Evolutionary conservation across 129 eudicot species (phyloP).

Genomic region (Arctium minus): DNA sequence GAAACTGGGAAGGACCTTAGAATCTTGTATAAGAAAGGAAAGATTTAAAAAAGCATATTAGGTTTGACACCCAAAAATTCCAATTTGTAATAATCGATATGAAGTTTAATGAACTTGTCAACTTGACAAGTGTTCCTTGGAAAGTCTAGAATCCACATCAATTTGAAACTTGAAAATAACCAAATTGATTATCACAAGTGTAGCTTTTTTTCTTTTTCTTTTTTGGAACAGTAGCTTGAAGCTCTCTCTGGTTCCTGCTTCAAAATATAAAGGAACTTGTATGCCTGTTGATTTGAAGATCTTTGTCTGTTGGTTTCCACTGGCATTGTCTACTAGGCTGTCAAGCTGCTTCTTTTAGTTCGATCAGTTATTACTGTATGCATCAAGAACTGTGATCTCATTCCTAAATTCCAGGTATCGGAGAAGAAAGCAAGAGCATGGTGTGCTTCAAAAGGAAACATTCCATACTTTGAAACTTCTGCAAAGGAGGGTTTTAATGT

Average conservation of each 20-base stretch:
- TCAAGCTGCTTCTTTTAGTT: neutral
- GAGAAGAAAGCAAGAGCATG: conserved; percentile 58
- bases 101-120: neutral
- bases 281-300: neutral
- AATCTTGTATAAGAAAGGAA: neutral
- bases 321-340: neutral
- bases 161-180: neutral
- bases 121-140: neutral
- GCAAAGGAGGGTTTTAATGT: conserved; percentile 47
- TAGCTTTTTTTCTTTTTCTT: neutral
- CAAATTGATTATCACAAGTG: neutral
- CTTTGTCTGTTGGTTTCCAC: neutral
- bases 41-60: neutral
- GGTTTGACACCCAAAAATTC: neutral
- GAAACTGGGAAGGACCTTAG: neutral
- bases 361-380: neutral
- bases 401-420: conserved; percentile 32
- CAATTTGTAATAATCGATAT: neutral
- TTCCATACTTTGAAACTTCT: conserved; percentile 48
- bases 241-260: neutral
- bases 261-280: neutral
- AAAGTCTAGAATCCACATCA: neutral
- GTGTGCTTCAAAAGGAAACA: conserved; percentile 49
- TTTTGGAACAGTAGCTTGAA: neutral
- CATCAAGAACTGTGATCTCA: neutral